Conservation (phyloP, 2,329 filamentous ascomycete genomes). For the Cladophialophora psammophila region DNA sequence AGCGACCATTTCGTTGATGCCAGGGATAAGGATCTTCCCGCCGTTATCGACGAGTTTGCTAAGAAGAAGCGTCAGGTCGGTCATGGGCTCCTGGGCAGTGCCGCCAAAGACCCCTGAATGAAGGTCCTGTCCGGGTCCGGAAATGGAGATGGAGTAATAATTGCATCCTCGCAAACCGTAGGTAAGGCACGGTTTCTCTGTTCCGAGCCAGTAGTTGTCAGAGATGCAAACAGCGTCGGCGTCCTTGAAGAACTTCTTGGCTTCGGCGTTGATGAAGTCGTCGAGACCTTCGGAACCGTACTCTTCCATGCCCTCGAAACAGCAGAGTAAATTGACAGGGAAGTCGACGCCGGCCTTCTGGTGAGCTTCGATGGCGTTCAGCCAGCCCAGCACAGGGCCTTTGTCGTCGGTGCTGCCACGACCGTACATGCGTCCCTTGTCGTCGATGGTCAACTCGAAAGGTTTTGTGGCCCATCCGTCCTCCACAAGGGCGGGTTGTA, state of each 20-base stretch:
- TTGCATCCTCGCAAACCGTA: constrained; percentile 97
- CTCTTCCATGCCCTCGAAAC: constrained; percentile 99
- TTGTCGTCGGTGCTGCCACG: constrained; percentile 97
- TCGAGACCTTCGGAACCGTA: constrained; percentile 96
- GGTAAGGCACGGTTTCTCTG: constrained; percentile 96
- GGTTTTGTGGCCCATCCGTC: constrained; percentile 97
- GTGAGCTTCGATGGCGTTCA: constrained; percentile 98
- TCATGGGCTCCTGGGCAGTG: constrained; percentile 98
- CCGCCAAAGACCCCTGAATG: constrained; percentile 98
- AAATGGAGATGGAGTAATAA: constrained; percentile 93
- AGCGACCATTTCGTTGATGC: constrained; percentile 90
- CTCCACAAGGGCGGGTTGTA: constrained; percentile 90
- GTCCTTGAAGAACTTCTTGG: constrained; percentile 93
- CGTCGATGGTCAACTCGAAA: constrained; percentile 85
- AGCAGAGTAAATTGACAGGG: constrained; percentile 98
- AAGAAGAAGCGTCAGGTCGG: constrained; percentile 84
- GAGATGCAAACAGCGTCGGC: constrained; percentile 97
- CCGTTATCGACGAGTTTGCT: constrained; percentile 84
- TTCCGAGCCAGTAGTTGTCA: constrained; percentile 99
- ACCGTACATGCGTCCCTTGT: constrained; percentile 94
- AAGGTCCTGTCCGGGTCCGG: constrained; percentile 88
- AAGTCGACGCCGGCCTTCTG: constrained; percentile 93
- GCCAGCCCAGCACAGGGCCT: constrained; percentile 94
- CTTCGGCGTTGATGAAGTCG: constrained; percentile 89
- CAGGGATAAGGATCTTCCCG: constrained; percentile 93